Conservation (phyloP, 768 basidiomycete genomes). For the Mycena latifolia region DNA sequence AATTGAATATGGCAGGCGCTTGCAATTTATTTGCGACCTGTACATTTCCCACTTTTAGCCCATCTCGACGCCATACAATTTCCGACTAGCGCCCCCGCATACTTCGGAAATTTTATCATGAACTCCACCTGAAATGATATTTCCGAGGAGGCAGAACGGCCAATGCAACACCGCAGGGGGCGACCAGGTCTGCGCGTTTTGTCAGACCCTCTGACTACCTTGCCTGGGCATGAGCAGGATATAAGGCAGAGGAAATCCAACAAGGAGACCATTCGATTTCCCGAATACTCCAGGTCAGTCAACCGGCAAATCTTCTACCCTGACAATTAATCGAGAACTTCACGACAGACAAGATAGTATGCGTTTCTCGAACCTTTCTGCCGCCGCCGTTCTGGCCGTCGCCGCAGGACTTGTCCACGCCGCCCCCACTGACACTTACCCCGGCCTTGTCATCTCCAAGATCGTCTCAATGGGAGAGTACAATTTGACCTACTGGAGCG, state of each 20-base stretch:
- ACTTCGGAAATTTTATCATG: too few species aligned
- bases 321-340: background rate
- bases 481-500: constrained; percentile 18
- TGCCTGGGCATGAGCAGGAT: background rate
- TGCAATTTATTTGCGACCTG: too few species aligned
- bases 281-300: background rate
- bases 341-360: background rate
- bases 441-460: background rate
- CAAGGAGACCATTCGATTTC: background rate
- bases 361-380: background rate
- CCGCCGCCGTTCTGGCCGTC: background rate
- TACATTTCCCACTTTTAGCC: too few species aligned
- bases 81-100: too few species aligned
- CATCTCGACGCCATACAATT: too few species aligned
- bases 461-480: constrained; percentile 5
- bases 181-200: too few species aligned
- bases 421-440: background rate
- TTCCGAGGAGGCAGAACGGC: too few species aligned
- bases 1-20: too few species aligned
- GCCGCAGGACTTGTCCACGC: constrained; percentile 1
- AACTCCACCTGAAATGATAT: too few species aligned
- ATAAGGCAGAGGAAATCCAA: background rate
- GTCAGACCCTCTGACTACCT: too few species aligned
- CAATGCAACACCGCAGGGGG: too few species aligned
- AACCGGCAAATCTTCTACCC: background rate